Percentiles rank a stretch among this genome's conserved stretches.
These are phyloP conservation scores for Cyclostephanos tholiformis DNA, from an alignment of 108 stramenopile species.

Conservation along the genomic window DNA sequence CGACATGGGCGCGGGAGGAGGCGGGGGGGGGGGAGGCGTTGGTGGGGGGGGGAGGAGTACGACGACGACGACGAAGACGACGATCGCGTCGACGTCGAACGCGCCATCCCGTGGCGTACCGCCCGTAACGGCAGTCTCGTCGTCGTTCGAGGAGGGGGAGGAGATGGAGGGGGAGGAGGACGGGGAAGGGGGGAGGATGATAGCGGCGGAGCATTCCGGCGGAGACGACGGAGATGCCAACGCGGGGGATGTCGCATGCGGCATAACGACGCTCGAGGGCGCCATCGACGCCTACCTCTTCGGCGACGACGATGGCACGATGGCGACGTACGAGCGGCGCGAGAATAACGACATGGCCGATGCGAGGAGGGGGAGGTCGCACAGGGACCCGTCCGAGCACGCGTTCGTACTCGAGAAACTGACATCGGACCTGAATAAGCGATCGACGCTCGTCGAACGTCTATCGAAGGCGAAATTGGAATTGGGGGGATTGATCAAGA, in stretches of 20 bases:
- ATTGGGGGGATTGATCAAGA: conserved; percentile 38
- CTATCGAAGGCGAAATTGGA: conserved; percentile 42
- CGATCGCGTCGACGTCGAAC: conserved; percentile 5
- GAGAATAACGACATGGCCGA: no score
- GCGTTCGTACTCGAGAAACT: conserved; percentile 32
- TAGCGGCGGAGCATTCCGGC: no score
- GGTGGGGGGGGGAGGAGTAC: no score
- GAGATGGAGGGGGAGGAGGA: background rate
- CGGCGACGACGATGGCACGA: background rate
- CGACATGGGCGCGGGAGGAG: no score
- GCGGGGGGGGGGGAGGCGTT: no score
- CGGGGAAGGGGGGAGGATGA: background rate
- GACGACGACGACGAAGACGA: conserved; percentile 7
- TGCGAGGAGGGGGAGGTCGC: conserved; percentile 17
- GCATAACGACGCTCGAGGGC: conserved; percentile 27
- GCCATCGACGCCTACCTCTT: conserved; percentile 41
- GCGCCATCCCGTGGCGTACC: background rate
- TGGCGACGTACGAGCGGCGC: background rate
- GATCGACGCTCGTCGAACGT: conserved; percentile 38
- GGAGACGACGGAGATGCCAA: conserved; percentile 13
- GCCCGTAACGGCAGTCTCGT: background rate
- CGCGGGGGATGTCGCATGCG: conserved; percentile 8
- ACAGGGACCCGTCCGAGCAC: conserved; percentile 42
- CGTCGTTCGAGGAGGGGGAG: background rate
- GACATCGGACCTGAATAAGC: conserved; percentile 34